Evolutionary conservation across 768 basidiomycete genomes (phyloP), one percentile per base, ranked within the genome.

Genomic region (Amanita brunnescens): DNA sequence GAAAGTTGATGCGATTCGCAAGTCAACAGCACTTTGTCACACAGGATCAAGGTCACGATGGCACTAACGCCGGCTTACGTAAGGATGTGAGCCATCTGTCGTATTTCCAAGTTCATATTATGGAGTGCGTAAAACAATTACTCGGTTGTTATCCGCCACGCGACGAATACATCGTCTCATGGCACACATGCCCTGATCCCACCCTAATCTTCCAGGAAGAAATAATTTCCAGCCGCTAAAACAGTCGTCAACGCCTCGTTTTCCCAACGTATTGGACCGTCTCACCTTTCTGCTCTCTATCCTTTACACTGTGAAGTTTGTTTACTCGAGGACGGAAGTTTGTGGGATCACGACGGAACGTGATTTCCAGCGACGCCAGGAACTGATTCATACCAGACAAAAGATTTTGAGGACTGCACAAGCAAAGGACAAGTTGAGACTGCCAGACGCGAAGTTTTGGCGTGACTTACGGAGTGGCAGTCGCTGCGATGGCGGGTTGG

Each of bases 371-470:
- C 9, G 88, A 91, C 1, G 89, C 87, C 52, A 99, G 71, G 81
- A 99, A 99, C 59, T 85, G 85, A 74, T 99, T 98, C 94, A 99
- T 97, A 24, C 96, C 96, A 9, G 91, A 85, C 51, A 98, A 74
- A 20, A 99, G 76, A 5, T 91, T 91, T 68, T 98, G 92, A 3
- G 96, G 95, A 54, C 91, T 94, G 60, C 20, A 24, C 21, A 38
- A 47, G 20, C 16, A 5, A 49, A 16, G 49, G 53, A 30, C 29
- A 24, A 39, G 8, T 38, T 50, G 42, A 41, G 33, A 30, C 13
- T 49, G 16, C 52, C 33, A 33, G 21, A 18, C 14, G 21, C 43
- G 21, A 16, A 23, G 24, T 40, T 37, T 20, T 8, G 18, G 35
- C n/a, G 23, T 40, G 35, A 53, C 87, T 61, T 65, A 95, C 90